Evolutionary conservation across 2,329 filamentous ascomycete species (phyloP).

Genomic region (Pyrenophora graminea): DNA sequence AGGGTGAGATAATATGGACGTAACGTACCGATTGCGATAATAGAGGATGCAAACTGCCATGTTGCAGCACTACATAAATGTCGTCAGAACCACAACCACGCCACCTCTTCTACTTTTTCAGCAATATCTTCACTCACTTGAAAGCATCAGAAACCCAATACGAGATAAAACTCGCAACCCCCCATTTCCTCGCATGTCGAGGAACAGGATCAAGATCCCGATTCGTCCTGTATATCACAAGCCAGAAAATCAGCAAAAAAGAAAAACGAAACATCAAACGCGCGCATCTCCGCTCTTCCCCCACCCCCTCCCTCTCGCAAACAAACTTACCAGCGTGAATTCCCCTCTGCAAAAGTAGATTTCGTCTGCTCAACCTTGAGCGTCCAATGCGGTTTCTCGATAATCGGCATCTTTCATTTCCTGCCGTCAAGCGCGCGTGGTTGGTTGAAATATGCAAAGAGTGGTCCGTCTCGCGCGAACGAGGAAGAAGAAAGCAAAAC

Average conservation of each 20-base stretch:
- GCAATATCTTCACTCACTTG: slow-evolving; percentile 41
- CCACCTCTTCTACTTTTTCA: too few species aligned
- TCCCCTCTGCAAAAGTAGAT: slow-evolving; percentile 52
- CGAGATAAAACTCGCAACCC: slow-evolving; percentile 52
- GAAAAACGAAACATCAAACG: too few species aligned
- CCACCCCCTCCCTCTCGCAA: too few species aligned
- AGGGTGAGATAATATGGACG: background rate
- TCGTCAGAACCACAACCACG: slow-evolving; percentile 5
- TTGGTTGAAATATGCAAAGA: too few species aligned
- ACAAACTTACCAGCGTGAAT: slow-evolving; percentile 38
- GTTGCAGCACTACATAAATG: slow-evolving; percentile 49
- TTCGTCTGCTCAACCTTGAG: slow-evolving; percentile 52
- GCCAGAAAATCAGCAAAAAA: background rate
- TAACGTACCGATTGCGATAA: slow-evolving; percentile 44
- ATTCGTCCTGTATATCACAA: slow-evolving; percentile 45
- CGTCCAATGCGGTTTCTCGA: slow-evolving; percentile 45
- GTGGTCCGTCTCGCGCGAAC: too few species aligned
- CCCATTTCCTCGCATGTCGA: slow-evolving; percentile 51
- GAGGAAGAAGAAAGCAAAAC: too few species aligned
- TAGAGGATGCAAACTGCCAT: slow-evolving; percentile 55
- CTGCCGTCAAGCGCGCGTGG: background rate
- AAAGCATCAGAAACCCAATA: slow-evolving; percentile 60
- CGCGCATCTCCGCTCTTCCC: too few species aligned
- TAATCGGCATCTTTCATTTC: slow-evolving; percentile 29
- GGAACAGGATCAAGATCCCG: slow-evolving; percentile 57